Percentiles rank a stretch among this genome's conserved stretches.
These are phyloP conservation scores for Leishmania turanica DNA, from an alignment of 208 protist species.

Conservation along the genomic window DNA sequence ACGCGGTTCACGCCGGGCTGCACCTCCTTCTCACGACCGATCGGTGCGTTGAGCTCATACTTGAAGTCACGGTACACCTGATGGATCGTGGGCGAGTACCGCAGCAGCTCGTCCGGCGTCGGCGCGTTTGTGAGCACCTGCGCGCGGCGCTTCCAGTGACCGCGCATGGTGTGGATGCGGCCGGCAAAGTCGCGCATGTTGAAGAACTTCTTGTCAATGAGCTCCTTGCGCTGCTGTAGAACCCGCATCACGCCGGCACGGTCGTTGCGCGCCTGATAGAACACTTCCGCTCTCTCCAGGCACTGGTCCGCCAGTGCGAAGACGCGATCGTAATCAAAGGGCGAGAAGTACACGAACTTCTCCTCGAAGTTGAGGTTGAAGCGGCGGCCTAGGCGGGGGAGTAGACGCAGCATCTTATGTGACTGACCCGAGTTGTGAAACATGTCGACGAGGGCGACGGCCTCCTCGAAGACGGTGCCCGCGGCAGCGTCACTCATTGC, in stretches of 20 bases:
- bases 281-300: slow-evolving; percentile 67
- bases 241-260: slow-evolving; percentile 67
- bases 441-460: slow-evolving; percentile 57
- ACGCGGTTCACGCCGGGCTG: slow-evolving; percentile 77
- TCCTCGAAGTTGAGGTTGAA: slow-evolving; percentile 89
- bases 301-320: slow-evolving; percentile 88
- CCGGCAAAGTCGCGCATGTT: slow-evolving; percentile 92
- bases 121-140: slow-evolving; percentile 80
- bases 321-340: slow-evolving; percentile 89
- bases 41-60: slow-evolving; percentile 83
- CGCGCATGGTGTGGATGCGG: slow-evolving; percentile 90
- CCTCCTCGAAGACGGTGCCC: slow-evolving; percentile 76
- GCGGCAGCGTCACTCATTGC: slow-evolving; percentile 45
- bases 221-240: slow-evolving; percentile 75
- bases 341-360: slow-evolving; percentile 91
- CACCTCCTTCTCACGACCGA: slow-evolving; percentile 88
- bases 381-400: slow-evolving; percentile 79
- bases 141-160: slow-evolving; percentile 84
- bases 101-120: slow-evolving; percentile 86
- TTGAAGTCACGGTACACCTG: slow-evolving; percentile 91
- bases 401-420: slow-evolving; percentile 84
- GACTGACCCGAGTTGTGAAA: slow-evolving; percentile 87
- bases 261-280: slow-evolving; percentile 49
- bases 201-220: slow-evolving; percentile 91
- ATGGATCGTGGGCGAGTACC: slow-evolving; percentile 88